Conservation (phyloP, 164 flowering plant genomes). For the Liquidambar formosana region DNA sequence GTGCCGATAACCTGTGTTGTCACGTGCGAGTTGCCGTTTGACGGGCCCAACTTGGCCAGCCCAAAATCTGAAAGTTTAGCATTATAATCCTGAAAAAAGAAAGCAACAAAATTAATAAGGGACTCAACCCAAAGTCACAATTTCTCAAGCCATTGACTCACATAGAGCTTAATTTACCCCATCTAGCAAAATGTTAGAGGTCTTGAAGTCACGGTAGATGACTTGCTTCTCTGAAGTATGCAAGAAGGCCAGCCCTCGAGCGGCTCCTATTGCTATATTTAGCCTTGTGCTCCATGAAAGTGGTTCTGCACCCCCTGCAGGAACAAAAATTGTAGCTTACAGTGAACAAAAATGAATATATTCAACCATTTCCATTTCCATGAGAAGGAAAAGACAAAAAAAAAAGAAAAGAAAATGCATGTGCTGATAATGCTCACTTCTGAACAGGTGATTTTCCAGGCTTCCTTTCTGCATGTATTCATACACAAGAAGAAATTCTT, state of each 20-base stretch:
- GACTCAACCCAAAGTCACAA: background rate
- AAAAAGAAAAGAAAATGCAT: background rate
- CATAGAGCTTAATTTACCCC: conserved; percentile 28
- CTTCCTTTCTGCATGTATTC: conserved; percentile 62
- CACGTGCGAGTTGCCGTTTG: conserved; percentile 44
- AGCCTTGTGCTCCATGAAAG: conserved; percentile 46
- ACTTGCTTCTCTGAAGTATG: conserved; percentile 52
- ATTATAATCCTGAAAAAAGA: conserved; percentile 26
- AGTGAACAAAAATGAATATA: background rate
- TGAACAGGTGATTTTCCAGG: conserved; percentile 60
- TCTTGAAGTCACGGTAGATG: conserved; percentile 54
- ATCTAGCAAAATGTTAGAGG: conserved; percentile 56
- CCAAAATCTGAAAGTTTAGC: conserved; percentile 62
- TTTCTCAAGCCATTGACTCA: no score
- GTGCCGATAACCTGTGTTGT: conserved; percentile 47
- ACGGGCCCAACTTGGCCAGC: no score
- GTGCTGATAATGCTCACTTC: conserved; percentile 28
- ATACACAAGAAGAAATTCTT: conserved; percentile 54
- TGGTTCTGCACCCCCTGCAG: conserved; percentile 43
- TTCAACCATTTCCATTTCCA: no score
- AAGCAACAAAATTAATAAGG: background rate
- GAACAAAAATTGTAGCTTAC: background rate
- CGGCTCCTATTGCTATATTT: conserved; percentile 60
- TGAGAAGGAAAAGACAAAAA: background rate
- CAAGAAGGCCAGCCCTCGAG: conserved; percentile 47